Conservation (phyloP, 2,329 filamentous ascomycete species). For the Ophiostoma sp. region DNA sequence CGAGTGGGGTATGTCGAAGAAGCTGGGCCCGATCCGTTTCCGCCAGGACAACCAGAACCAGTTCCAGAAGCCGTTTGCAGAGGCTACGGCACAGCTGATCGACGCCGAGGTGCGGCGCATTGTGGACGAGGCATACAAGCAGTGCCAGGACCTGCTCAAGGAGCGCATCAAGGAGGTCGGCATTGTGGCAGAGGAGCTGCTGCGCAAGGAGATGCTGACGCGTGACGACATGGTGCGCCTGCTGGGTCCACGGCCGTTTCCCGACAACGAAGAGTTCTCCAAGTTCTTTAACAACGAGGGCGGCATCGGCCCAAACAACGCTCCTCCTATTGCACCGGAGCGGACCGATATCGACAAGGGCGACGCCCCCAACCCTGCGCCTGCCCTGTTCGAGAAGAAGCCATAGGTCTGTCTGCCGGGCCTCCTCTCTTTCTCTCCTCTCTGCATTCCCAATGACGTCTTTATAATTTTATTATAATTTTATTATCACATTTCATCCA, state of each 20-base stretch:
- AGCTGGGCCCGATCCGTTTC: conserved; percentile 89
- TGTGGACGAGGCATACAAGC: conserved; percentile 84
- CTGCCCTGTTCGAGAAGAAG: conserved; percentile 22
- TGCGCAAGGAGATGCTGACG: conserved; percentile 84
- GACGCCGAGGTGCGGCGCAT: conserved; percentile 88
- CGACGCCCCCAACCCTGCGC: neutral
- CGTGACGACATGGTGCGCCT: conserved; percentile 89
- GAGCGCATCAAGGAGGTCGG: conserved; percentile 86
- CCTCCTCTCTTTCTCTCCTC: neutral
- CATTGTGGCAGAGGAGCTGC: conserved; percentile 84
- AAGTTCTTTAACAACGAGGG: conserved; percentile 79
- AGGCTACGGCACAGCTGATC: conserved; percentile 87
- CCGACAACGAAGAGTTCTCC: conserved; percentile 80
- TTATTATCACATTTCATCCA: neutral
- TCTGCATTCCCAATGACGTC: neutral
- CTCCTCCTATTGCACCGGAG: conserved; percentile 36
- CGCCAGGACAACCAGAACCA: conserved; percentile 69
- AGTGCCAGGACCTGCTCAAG: conserved; percentile 75
- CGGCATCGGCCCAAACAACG: conserved; percentile 42
- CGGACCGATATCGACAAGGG: conserved; percentile 35
- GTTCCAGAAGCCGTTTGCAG: conserved; percentile 90
- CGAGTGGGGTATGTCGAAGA: conserved; percentile 97
- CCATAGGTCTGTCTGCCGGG: neutral
- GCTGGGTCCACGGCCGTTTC: conserved; percentile 76
- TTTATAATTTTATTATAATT: neutral